These are phyloP conservation scores for Jaminaea rosea DNA, from an alignment of 1,284 basidiomycete species.

Conservation along the genomic window DNA sequence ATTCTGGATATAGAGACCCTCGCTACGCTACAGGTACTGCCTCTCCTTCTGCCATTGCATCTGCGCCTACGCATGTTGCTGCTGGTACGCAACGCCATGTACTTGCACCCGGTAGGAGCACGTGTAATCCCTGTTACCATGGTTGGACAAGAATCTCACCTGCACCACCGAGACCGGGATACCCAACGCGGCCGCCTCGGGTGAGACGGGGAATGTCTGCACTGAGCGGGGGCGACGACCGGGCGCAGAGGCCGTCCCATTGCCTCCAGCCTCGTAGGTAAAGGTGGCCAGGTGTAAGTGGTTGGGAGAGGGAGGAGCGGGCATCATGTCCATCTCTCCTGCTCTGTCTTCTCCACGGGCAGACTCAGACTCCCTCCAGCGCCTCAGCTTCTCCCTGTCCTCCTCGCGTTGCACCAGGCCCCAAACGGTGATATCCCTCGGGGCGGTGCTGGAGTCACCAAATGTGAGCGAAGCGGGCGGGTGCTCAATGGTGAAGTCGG, in stretches of 20 bases:
- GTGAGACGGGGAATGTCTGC: conserved; percentile 73
- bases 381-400: conserved; percentile 55
- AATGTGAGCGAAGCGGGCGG: conserved; percentile 67
- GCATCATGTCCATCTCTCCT: conserved; percentile 10
- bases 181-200: conserved; percentile 60
- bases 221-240: too few relatives aligned
- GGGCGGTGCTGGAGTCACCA: conserved; percentile 66
- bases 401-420: conserved; percentile 54
- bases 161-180: conserved; percentile 74
- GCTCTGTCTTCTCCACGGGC: too few relatives aligned
- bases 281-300: conserved; percentile 70
- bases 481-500: conserved; percentile 80
- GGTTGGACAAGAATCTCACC: conserved; percentile 70
- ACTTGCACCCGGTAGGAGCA: conserved; percentile 80
- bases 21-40: too few relatives aligned
- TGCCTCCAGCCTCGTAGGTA: conserved; percentile 60
- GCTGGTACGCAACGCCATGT: conserved; percentile 16
- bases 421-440: conserved; percentile 79
- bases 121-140: conserved; percentile 72
- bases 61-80: too few relatives aligned
- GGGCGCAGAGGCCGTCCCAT: too few relatives aligned
- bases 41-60: too few relatives aligned
- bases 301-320: conserved; percentile 54
- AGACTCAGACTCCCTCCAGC: conserved; percentile 33
- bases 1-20: too few relatives aligned